Conservation (phyloP, 768 basidiomycete genomes). For the Leccinum ochraceum region DNA sequence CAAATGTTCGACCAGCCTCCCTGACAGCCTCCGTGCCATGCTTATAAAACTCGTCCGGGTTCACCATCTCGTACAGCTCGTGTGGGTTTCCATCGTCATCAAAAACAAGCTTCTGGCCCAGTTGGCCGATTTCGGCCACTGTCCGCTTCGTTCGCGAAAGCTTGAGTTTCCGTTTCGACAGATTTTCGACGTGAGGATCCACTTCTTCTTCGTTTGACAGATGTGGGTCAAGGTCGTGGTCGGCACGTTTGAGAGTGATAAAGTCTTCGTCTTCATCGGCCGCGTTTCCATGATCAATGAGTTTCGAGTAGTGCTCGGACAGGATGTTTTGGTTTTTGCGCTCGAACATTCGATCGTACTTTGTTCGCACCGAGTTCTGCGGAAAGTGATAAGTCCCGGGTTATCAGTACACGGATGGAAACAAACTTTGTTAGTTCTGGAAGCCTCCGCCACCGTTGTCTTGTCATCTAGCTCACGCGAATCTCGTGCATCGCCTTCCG, state of each 20-base stretch:
- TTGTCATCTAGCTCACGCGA: constrained; percentile 3
- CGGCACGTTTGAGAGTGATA: constrained; percentile 88
- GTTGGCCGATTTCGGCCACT: constrained; percentile 57
- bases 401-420: not conserved
- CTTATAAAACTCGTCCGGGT: constrained; percentile 69
- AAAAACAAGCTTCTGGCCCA: constrained; percentile 78
- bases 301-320: constrained; percentile 85
- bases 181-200: constrained; percentile 42
- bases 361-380: constrained; percentile 67
- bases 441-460: constrained; percentile 2
- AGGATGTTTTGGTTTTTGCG: constrained; percentile 93
- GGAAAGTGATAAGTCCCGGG: not conserved
- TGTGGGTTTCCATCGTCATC: constrained; percentile 85
- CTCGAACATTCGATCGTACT: constrained; percentile 98
- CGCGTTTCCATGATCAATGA: constrained; percentile 67
- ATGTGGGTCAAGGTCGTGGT: constrained; percentile 78
- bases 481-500: constrained; percentile 18
- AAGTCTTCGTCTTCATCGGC: constrained; percentile 72
- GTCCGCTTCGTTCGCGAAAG: constrained; percentile 73
- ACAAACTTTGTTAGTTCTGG: constrained; percentile 45
- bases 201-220: constrained; percentile 28
- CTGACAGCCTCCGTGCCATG: constrained; percentile 65
- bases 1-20: constrained; percentile 68
- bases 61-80: constrained; percentile 80
- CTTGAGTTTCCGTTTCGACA: constrained; percentile 89